Conservation (phyloP, 192 early-diverging fungal species). For the Entomortierella lignicola region DNA sequence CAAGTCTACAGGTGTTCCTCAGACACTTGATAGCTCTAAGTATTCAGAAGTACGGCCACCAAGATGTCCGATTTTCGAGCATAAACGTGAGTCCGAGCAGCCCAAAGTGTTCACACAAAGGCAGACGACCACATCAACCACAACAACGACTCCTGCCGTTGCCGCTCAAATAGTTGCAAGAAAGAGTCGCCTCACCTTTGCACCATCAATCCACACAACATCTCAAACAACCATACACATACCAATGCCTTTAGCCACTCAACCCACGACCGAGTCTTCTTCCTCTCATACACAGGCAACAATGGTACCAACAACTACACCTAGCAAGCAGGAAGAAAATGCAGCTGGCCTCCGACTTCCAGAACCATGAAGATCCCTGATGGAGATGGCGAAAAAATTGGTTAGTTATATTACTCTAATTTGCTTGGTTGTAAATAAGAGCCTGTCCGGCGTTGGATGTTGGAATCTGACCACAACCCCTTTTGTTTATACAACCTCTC, state of each 20-base stretch:
- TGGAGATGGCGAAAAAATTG: conserved; percentile 1
- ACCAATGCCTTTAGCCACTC: conserved; percentile 6
- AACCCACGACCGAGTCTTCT: conserved; percentile 7
- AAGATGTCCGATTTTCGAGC: conserved; percentile 1
- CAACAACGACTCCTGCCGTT: conserved; percentile 9
- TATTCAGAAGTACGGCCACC: neutral
- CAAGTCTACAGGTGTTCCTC: too few species aligned
- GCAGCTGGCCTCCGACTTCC: conserved; percentile 9
- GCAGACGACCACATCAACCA: conserved; percentile 6
- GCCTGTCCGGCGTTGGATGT: conserved; percentile 6
- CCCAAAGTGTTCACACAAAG: neutral
- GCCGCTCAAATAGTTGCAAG: conserved; percentile 8
- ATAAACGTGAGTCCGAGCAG: neutral
- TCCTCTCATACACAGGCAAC: conserved; percentile 6
- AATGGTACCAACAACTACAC: conserved; percentile 5
- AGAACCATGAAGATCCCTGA: conserved; percentile 8
- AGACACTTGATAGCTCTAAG: too few species aligned
- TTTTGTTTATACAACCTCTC: neutral
- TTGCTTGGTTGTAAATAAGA: conserved; percentile 3
- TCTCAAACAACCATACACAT: conserved; percentile 4
- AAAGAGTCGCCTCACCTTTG: conserved; percentile 9
- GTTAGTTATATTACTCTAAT: conserved; percentile 10
- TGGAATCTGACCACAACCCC: conserved; percentile 9
- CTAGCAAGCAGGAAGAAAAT: conserved; percentile 5
- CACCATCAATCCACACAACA: conserved; percentile 1